Percentiles rank a stretch among this genome's conserved stretches.
These are phyloP conservation scores for Phialocephala subalpina DNA, from an alignment of 2,329 filamentous ascomycete genomes.

Conservation along the genomic window DNA sequence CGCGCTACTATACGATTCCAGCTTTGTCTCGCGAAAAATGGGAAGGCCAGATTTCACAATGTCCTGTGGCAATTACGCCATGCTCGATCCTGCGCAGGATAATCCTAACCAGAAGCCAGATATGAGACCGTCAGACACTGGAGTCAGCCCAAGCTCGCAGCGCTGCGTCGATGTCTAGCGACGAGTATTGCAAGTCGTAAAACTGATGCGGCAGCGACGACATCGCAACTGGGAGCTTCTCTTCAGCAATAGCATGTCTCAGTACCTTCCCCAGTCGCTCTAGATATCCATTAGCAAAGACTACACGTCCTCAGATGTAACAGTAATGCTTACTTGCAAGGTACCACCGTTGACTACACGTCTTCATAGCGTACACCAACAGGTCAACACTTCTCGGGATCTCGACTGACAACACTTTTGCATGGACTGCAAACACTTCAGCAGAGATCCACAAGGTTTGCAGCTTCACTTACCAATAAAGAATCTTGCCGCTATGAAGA, in stretches of 20 bases:
- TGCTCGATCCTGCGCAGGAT: not conserved
- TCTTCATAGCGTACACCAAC: slow-evolving; percentile 30
- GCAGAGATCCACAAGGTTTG: not conserved
- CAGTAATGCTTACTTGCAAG: slow-evolving; percentile 24
- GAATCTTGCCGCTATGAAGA: slow-evolving; percentile 30
- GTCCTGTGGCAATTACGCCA: too few species aligned
- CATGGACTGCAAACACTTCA: slow-evolving; percentile 20
- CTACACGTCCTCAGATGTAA: not conserved
- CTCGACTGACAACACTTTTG: slow-evolving; percentile 30
- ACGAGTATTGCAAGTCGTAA: slow-evolving; percentile 29
- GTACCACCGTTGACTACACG: slow-evolving; percentile 32
- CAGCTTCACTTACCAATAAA: slow-evolving; percentile 19
- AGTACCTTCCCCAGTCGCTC: slow-evolving; percentile 27
- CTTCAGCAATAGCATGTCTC: slow-evolving; percentile 26
- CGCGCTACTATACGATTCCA: too few species aligned
- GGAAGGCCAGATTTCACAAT: too few species aligned
- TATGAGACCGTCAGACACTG: not conserved
- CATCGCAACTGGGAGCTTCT: slow-evolving; percentile 19
- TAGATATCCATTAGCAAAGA: not conserved
- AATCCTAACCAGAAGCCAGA: not conserved
- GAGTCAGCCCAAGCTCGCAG: slow-evolving; percentile 14
- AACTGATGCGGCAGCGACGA: slow-evolving; percentile 27
- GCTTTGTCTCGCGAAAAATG: too few species aligned
- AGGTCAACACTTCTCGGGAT: slow-evolving; percentile 28
- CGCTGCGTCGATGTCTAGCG: slow-evolving; percentile 30